Conservation (phyloP, 441 rosid genomes). For the Jatropha multifida region DNA sequence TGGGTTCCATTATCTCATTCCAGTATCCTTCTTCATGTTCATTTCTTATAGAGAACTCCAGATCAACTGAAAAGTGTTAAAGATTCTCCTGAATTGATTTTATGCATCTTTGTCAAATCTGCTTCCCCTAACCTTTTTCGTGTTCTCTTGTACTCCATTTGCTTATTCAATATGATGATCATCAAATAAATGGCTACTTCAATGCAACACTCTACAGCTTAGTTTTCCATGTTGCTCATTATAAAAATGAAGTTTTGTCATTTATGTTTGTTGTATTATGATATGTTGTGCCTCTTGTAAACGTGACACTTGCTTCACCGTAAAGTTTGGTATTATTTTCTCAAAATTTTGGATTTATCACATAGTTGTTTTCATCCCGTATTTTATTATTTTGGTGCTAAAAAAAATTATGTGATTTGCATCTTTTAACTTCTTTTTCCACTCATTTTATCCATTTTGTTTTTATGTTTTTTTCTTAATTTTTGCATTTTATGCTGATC, state of each 20-base stretch:
- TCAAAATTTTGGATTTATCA: background rate
- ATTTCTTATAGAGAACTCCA: background rate
- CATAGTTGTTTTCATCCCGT: background rate
- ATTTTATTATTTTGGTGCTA: background rate
- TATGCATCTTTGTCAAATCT: background rate
- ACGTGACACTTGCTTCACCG: background rate
- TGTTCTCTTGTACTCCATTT: background rate
- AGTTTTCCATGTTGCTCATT: background rate
- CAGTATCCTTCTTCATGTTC: too few relatives aligned
- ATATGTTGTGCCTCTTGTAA: background rate
- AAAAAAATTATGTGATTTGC: background rate
- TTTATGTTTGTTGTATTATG: background rate
- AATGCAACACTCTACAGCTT: background rate
- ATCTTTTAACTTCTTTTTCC: background rate
- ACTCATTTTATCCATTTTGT: background rate
- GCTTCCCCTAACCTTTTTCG: background rate
- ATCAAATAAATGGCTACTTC: background rate
- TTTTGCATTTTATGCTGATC: slow-evolving; percentile 19
- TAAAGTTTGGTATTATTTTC: background rate
- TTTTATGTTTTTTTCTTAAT: background rate
- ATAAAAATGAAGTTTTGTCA: background rate
- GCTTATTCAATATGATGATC: background rate
- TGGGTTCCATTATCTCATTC: too few relatives aligned
- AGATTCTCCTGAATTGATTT: background rate
- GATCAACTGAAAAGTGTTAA: background rate